phyloP scores from a whole-genome alignment of 225 moss, liverwort and hornwort genomes.

The Climacium dendroides region DNA sequence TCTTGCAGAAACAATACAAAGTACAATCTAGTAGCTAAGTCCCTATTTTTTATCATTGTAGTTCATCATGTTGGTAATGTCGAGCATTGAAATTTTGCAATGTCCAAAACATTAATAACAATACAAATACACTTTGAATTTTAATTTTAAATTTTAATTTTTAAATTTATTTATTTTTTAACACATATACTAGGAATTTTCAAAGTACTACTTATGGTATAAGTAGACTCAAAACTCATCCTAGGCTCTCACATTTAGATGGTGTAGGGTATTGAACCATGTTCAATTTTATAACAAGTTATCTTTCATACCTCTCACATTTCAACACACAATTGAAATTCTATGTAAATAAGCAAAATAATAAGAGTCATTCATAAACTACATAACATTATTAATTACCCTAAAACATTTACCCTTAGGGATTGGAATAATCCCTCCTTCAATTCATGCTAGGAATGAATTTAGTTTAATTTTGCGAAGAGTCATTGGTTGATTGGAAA shows the following conservation, averaged over 20 bases:
- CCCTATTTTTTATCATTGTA: background rate
- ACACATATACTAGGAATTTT: no score
- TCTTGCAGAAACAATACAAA: no score
- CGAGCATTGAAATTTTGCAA: background rate
- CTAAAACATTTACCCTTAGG: no score
- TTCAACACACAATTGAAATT: background rate
- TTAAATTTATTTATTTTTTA: no score
- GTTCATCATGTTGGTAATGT: background rate
- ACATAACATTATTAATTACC: no score
- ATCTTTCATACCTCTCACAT: background rate
- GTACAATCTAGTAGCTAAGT: background rate
- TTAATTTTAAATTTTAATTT: no score
- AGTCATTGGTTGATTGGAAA: background rate
- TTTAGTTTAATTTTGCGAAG: rapidly evolving
- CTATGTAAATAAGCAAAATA: background rate
- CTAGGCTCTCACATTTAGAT: background rate
- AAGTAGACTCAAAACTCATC: background rate
- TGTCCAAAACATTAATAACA: background rate
- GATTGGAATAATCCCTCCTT: background rate
- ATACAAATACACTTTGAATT: no score
- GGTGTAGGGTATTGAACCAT: background rate
- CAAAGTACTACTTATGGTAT: background rate
- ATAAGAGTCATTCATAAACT: background rate
- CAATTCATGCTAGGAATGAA: rapidly evolving
- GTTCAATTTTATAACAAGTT: background rate